Conservation (phyloP, 139 green algal genomes). For the Deuterostichococcus epilithicus region DNA sequence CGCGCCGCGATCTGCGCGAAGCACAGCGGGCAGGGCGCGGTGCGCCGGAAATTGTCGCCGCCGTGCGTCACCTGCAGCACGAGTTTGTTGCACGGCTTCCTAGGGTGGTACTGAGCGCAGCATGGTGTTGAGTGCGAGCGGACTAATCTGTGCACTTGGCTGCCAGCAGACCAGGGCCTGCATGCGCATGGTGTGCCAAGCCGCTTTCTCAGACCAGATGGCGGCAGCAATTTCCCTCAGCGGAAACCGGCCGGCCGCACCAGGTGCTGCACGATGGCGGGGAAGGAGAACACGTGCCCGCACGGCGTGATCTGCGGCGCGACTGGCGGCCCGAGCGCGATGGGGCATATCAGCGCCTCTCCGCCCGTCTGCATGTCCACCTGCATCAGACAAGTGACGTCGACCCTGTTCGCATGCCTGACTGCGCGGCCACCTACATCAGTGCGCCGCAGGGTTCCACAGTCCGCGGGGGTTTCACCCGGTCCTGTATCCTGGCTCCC, state of each 20-base stretch:
- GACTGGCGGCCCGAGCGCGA: slow-evolving; percentile 70
- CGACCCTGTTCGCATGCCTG: no score
- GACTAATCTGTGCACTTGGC: no score
- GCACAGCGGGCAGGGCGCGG: slow-evolving; percentile 43
- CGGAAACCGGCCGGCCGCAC: slow-evolving; percentile 14
- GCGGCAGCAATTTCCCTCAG: neutral
- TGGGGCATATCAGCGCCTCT: slow-evolving; percentile 67
- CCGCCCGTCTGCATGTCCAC: slow-evolving; percentile 50
- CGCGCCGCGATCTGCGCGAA: slow-evolving; percentile 58
- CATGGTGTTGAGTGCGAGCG: no score
- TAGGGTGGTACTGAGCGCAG: no score
- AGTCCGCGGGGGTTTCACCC: no score
- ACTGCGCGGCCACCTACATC: no score
- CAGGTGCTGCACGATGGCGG: slow-evolving; percentile 79
- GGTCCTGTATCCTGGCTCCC: no score
- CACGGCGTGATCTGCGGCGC: slow-evolving; percentile 84
- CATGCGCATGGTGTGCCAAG: no score
- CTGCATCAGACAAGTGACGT: neutral
- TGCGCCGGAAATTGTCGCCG: slow-evolving; percentile 10
- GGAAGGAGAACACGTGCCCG: slow-evolving; percentile 82
- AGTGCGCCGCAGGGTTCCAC: no score
- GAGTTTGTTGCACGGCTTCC: neutral
- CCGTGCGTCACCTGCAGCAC: neutral
- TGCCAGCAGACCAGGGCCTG: no score
- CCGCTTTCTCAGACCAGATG: no score